Evolutionary conservation across 257 asterid species (phyloP), one percentile per base, ranked within the genome.

Genomic region (Eustoma russellianum): DNA sequence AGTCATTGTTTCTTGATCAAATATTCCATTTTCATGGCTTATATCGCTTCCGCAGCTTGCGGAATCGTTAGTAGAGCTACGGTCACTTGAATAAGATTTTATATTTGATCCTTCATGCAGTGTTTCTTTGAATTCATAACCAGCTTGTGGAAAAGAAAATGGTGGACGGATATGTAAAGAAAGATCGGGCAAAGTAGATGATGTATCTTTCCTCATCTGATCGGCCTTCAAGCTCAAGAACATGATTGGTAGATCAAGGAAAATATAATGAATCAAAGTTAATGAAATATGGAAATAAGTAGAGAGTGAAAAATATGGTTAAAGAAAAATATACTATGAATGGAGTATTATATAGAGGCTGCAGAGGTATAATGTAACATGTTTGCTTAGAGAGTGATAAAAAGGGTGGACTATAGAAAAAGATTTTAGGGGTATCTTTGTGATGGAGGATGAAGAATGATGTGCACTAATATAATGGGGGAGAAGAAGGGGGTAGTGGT

Each of bases 31-130:
- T 40, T 79, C 92, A n/a, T 75, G 84, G 76, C 81, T 86, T 63
- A 83, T 63, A 65, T 77, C 94, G 67, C 96, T 86, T 3, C 81
- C 84, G 9, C 94, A 77, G 66, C 88, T 79, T n/a, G 76, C 77
- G 4, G 94, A 77, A 55, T 82, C 83, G 7, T 77, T 56, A 0
- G 72, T 58, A 9, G 80, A 60, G 71, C 66, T 62, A 48, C 70
- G 63, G 2, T 71, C 73, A 44, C 35, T 53, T 60, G 52, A 55
- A 33, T 33, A 41, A 1, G 69, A 60, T 17, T 16, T 50, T 41
- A 34, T 70, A 16, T 15, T 24, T 3, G 57, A 17, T 19, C 57
- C 63, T 28, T 53, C 53, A 14, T 2, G 54, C 13, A 16, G 56
- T 41, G 12, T 6, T 55, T 51, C 66, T 38, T 63, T 56, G 19